Evolutionary conservation across 208 protist genomes (phyloP).

Genomic region (Trichomonas tenax): DNA sequence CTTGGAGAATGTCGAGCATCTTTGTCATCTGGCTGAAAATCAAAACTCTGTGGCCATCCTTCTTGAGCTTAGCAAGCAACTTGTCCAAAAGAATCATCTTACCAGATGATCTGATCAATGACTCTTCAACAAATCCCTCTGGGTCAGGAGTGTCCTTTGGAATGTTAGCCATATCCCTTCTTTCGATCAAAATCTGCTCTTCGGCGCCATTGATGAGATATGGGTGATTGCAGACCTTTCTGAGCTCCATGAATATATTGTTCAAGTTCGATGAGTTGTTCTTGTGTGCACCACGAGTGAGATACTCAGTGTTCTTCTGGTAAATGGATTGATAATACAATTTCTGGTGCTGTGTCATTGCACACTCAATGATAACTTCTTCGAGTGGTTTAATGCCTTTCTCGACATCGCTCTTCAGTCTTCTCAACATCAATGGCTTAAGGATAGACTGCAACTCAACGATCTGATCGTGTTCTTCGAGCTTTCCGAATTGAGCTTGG

Average conservation of each 20-base stretch:
- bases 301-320: conserved; percentile 39
- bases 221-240: conserved; percentile 75
- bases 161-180: not conserved
- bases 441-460: conserved; percentile 38
- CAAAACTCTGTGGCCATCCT: conserved; percentile 63
- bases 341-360: conserved; percentile 54
- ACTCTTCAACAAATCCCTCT: not conserved
- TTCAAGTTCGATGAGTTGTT: not conserved
- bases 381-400: conserved; percentile 68
- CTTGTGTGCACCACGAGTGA: conserved; percentile 1
- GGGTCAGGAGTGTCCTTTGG: not conserved
- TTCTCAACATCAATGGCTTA: conserved; percentile 55
- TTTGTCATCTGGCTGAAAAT: conserved; percentile 94
- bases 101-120: conserved; percentile 38
- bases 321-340: conserved; percentile 56
- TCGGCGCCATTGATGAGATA: conserved; percentile 44
- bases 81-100: conserved; percentile 53
- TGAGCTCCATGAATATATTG: conserved; percentile 50
- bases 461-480: conserved; percentile 29
- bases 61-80: conserved; percentile 32
- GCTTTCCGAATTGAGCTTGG: conserved; percentile 27
- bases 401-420: conserved; percentile 80
- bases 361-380: conserved; percentile 54
- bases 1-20: conserved; percentile 41
- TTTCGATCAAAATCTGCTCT: conserved; percentile 8